Evolutionary conservation across 371 early-diverging fungal species (phyloP).

Genomic region (Rhizopus delemar): DNA sequence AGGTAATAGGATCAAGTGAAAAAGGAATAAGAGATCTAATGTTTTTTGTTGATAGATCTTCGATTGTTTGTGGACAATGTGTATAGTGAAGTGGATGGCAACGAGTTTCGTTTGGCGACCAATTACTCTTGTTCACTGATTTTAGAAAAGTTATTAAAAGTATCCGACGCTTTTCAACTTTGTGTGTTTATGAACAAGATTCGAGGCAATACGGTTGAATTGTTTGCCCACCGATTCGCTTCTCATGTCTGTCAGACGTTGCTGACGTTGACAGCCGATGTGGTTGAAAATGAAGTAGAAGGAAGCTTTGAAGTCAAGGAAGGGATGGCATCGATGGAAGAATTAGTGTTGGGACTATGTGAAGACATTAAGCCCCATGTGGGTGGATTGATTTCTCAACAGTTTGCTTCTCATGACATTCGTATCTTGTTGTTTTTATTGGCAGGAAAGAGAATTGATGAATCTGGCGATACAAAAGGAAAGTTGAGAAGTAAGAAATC

Average conservation of each 20-base stretch:
- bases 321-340: conserved; percentile 67
- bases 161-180: conserved; percentile 73
- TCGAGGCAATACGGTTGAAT: conserved; percentile 64
- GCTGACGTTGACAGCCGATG: conserved; percentile 68
- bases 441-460: conserved; percentile 66
- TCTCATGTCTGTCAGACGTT: conserved; percentile 86
- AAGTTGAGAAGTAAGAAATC: conserved; percentile 66
- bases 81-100: conserved; percentile 74
- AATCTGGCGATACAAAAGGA: conserved; percentile 53
- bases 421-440: conserved; percentile 70
- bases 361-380: conserved; percentile 68
- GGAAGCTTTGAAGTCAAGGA: conserved; percentile 33
- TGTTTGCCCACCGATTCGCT: conserved; percentile 82
- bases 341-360: conserved; percentile 64
- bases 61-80: conserved; percentile 76
- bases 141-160: conserved; percentile 75
- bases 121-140: conserved; percentile 80
- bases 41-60: conserved; percentile 51
- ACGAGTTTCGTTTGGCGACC: conserved; percentile 71
- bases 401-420: conserved; percentile 77
- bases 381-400: conserved; percentile 66
- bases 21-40: conserved; percentile 5
- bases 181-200: conserved; percentile 70
- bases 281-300: conserved; percentile 72
- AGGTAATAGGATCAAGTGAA: conserved; percentile 40